Evolutionary conservation across 2,329 filamentous ascomycete genomes (phyloP).

Genomic region (Penicillium oxalicum): DNA sequence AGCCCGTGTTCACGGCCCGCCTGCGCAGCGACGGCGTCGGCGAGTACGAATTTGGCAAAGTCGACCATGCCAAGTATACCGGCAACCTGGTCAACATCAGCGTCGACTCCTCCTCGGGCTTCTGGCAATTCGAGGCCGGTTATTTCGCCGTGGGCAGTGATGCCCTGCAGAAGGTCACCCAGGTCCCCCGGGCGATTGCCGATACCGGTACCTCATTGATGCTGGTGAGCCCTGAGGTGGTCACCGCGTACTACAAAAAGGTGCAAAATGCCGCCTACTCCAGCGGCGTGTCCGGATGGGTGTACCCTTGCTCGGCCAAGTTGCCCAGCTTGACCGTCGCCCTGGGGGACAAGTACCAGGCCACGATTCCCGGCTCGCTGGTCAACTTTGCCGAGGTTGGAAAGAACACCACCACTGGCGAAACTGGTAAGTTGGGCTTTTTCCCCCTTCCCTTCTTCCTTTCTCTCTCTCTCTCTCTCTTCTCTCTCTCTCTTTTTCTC

Average conservation of each 20-base stretch:
- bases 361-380: conserved; percentile 51
- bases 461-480: too few relatives aligned
- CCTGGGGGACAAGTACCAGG: conserved; percentile 45
- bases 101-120: conserved; percentile 58
- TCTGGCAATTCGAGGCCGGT: conserved; percentile 61
- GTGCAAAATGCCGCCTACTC: conserved; percentile 49
- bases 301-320: conserved; percentile 52
- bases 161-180: conserved; percentile 29
- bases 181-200: conserved; percentile 47
- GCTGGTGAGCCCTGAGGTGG: conserved; percentile 53
- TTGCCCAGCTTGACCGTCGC: conserved; percentile 53
- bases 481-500: too few relatives aligned
- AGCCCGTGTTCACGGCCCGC: conserved; percentile 66
- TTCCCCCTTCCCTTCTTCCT: too few relatives aligned
- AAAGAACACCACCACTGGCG: conserved; percentile 37
- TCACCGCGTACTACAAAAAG: conserved; percentile 53
- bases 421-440: conserved; percentile 32
- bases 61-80: conserved; percentile 58
- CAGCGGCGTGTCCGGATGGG: conserved; percentile 44
- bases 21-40: conserved; percentile 57
- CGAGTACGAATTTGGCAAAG: conserved; percentile 67
- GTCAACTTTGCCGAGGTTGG: conserved; percentile 52
- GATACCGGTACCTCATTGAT: conserved; percentile 66
- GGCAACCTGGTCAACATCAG: conserved; percentile 58
- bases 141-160: conserved; percentile 51